Percentiles rank a stretch among this genome's conserved stretches.
phyloP scores from a whole-genome alignment of 1,139 yeast species.

The Yamadazyma friedrichii region DNA sequence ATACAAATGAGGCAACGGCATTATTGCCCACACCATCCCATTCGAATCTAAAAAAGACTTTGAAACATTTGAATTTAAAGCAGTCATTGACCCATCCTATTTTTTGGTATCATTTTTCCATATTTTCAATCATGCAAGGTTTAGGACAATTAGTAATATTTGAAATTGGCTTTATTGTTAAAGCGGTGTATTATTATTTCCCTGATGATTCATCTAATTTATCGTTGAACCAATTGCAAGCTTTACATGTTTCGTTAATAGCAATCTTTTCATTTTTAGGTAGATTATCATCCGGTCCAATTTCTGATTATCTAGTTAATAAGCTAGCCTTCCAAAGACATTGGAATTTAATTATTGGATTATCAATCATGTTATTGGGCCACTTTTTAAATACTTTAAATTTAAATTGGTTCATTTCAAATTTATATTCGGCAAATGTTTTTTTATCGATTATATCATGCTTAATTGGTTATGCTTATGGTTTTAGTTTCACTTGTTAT shows the following conservation, averaged over 20 bases:
- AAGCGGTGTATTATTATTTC: slow-evolving; percentile 42
- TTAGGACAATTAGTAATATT: slow-evolving; percentile 78
- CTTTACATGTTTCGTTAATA: slow-evolving; percentile 69
- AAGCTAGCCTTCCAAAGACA: slow-evolving; percentile 56
- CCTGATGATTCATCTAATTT: slow-evolving; percentile 13
- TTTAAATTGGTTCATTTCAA: slow-evolving; percentile 26
- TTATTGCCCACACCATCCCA: slow-evolving; percentile 10
- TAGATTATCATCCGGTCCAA: slow-evolving; percentile 64
- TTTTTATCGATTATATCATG: slow-evolving; percentile 50
- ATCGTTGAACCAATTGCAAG: slow-evolving; percentile 48
- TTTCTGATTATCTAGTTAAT: slow-evolving; percentile 59
- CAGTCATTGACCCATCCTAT: slow-evolving; percentile 24
- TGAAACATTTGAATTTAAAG: slow-evolving; percentile 17
- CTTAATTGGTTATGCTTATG: slow-evolving; percentile 74
- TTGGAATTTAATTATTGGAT: slow-evolving; percentile 63
- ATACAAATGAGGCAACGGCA: slow-evolving; percentile 11
- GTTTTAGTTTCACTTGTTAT: slow-evolving; percentile 74
- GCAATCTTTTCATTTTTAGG: slow-evolving; percentile 70
- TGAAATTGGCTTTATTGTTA: slow-evolving; percentile 69
- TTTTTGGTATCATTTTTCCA: slow-evolving; percentile 49
- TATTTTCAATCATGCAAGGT: slow-evolving; percentile 65
- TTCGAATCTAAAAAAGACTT: slow-evolving; percentile 8
- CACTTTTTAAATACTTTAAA: slow-evolving; percentile 38
- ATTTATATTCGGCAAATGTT: slow-evolving; percentile 28
- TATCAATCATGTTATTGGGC: slow-evolving; percentile 36